phyloP scores from a whole-genome alignment of 148 eudicot species.

The Camellia japonica region DNA sequence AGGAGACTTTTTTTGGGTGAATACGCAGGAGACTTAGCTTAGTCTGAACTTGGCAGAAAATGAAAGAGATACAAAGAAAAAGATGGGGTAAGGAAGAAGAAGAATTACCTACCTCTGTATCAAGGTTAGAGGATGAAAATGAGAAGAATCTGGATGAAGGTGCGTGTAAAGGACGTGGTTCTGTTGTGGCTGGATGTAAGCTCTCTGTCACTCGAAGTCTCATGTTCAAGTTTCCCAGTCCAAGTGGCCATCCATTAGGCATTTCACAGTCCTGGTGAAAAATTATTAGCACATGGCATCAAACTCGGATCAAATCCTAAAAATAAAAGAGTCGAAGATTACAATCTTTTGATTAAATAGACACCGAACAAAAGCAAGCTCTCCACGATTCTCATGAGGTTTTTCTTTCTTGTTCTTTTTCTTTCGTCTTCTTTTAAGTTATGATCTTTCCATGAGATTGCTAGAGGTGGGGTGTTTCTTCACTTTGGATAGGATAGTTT shows the following conservation, averaged over 20 bases:
- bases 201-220: conserved; percentile 34
- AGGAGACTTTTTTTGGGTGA: too few species aligned
- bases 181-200: conserved; percentile 16
- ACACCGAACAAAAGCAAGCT: too few species aligned
- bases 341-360: not conserved
- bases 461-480: too few species aligned
- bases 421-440: too few species aligned
- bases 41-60: not conserved
- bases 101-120: conserved; percentile 49
- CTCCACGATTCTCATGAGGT: too few species aligned
- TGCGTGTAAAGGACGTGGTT: conserved; percentile 14
- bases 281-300: not conserved
- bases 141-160: conserved; percentile 57
- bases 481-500: too few species aligned
- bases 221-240: conserved; percentile 51
- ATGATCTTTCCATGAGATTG: too few species aligned
- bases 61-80: not conserved
- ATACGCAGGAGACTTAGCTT: too few species aligned
- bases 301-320: not conserved
- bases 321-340: not conserved
- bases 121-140: conserved; percentile 58
- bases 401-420: too few species aligned
- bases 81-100: not conserved
- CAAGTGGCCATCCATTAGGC: conserved; percentile 60
- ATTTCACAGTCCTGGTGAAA: conserved; percentile 25